Base-by-base conservation (phyloP, 345 rosid species). In the Brassica cretica region DNA sequence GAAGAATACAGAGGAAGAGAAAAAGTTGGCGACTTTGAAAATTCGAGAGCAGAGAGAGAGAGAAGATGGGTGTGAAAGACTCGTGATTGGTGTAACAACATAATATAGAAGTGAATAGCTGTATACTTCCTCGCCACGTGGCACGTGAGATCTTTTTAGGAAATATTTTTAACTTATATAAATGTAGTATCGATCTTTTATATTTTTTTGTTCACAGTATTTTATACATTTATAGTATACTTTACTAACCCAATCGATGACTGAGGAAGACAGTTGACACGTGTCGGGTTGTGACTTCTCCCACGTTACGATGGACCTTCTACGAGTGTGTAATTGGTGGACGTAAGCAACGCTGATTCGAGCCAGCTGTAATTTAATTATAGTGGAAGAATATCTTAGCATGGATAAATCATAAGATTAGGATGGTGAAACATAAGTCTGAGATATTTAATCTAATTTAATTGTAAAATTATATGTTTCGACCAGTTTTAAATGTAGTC, bases 261-360 rank as follows among this genome's bases (percentile, higher is more conserved):
- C 0, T 61, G 69, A 61, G 25, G 55, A 15, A 4, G 59, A 51
- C 10, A 1, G 10, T 2, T 1, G 33, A 77, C 76, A 77, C 51
- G 64, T 56, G 76, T 55, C 35, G 5, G 27, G 0, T 2, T 16
- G 12, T 3, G 6, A 0, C 0, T 1, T 2, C 56, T 18, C 0
- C 19, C 71, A 70, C 66, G 15, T 55, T 8, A 37, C 37, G 15
- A 24, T 70, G 19, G 63, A 12, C 14, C 59, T 21, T 44, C 59
- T 46, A 68, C 8, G 27, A 53, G 16, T 69, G 21, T 69, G 46
- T 46, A 44, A 76, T 46, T 61, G 53, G 79, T 68, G 74, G 79
- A 68, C 74, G 79, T 68, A 68, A 61, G 39, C 21, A 19, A 10
- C 30, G 4, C 27, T 58, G 66, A 32, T 27, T 46, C 79, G 35